Base-by-base conservation (phyloP, 495 filamentous ascomycete genomes). In the Aspergillus nidulans region DNA sequence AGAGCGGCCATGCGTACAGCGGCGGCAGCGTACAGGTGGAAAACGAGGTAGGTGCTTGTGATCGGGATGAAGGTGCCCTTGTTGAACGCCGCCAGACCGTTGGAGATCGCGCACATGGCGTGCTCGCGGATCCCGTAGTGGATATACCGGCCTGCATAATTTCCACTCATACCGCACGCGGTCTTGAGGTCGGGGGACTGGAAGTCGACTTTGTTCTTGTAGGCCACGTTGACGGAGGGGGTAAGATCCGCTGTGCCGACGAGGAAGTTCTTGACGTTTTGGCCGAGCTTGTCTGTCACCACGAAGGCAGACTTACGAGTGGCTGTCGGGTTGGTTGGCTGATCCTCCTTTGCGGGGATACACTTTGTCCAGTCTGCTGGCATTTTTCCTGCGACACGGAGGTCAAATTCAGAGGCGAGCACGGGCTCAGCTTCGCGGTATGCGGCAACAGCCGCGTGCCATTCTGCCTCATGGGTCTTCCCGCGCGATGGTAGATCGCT, bases 1-100 rank as follows among this genome's bases (percentile, higher is more conserved):
- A 85, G 69, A 3, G 82, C 80, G 12, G 76, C 78, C 77, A 85
- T 83, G 20, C 82, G 77, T 6, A 85, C 71, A 3, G 71, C 81
- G 0, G 80, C 77, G 0, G 82, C 81, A 6, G 81, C 81, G 41
- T 80, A 79, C 2, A 83, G 65, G 59, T 81, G 82, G 63, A 85
- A 85, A 74, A 83, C 84, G 60, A 82, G 78, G 64, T 81, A 82
- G 6, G 69, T 71, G 0, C 74, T 74, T 1, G 79, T 81, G 34
- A 80, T 59, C 0, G 79, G 80, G 30, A 82, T 58, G 28, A 49
- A 49, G 3, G 46, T 49, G 6, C 28, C 28, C 55, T 81, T 70
- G 4, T 77, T 80, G 42, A 69, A 83, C 1, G 80, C 79, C 0
- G 80, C 79, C 13, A 82, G 61, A n/a, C 80, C 80, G 56, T 83